Evolutionary conservation across 176 grass and related monocot species (phyloP).

Genomic region (Carex littledalei): DNA sequence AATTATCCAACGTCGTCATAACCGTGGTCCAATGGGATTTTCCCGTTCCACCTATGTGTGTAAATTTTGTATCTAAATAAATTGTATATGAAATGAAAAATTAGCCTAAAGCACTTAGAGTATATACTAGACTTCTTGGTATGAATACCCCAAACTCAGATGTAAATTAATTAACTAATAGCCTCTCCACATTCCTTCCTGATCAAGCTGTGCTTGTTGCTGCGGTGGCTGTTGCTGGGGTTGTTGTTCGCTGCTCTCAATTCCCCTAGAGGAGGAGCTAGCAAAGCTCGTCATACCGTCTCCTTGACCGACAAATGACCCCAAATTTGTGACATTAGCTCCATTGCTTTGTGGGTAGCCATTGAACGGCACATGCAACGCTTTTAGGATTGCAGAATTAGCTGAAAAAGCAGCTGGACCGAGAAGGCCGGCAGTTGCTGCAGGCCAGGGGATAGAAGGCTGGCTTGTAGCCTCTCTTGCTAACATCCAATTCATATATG

Average conservation of each 20-base stretch:
- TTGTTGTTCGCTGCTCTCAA: conserved; percentile 41
- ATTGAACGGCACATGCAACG: conserved; percentile 24
- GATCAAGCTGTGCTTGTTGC: conserved; percentile 29
- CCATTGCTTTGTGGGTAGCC: conserved; percentile 24
- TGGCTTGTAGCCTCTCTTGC: conserved; percentile 37
- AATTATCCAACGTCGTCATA: not conserved
- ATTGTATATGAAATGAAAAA: conserved; percentile 18
- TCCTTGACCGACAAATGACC: conserved; percentile 17
- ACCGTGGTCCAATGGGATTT: conserved; percentile 16
- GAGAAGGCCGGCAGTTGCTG: conserved; percentile 18
- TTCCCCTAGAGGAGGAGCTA: conserved; percentile 29
- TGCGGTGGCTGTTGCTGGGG: conserved; percentile 17
- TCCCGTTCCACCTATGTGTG: conserved; percentile 18
- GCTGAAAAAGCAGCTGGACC: conserved; percentile 39
- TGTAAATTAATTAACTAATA: conserved; percentile 38
- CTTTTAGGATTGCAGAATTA: conserved; percentile 38
- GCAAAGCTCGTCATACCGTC: conserved; percentile 31
- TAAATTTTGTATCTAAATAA: conserved; percentile 8
- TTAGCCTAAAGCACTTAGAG: not conserved
- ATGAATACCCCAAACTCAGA: not conserved
- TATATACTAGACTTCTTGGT: not conserved
- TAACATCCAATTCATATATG: conserved; percentile 69
- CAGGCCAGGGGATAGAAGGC: conserved; percentile 38
- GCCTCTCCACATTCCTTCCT: conserved; percentile 53
- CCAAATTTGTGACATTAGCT: conserved; percentile 19